A percentile compares a stretch with the other conserved stretches of the same genome.
phyloP scores from a whole-genome alignment of 768 basidiomycete genomes.

The Termitomyces sp. region DNA sequence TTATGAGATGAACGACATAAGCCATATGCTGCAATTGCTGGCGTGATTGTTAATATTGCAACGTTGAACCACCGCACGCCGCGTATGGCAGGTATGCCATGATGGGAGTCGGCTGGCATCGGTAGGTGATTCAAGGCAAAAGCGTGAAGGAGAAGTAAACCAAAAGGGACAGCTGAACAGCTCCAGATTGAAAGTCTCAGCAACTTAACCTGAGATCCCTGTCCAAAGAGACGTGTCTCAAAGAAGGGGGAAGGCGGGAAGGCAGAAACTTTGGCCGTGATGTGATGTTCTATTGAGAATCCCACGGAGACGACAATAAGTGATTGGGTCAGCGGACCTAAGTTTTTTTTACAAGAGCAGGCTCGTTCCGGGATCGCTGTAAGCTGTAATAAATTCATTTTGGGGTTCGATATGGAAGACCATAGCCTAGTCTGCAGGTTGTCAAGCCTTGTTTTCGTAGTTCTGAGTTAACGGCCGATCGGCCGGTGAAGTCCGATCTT shows the following conservation, averaged over 20 bases:
- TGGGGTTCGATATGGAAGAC: constrained; percentile 11
- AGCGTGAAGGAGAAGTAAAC: not conserved
- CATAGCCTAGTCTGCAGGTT: constrained; percentile 3
- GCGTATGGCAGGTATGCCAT: constrained; percentile 40
- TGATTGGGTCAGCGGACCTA: constrained; percentile 13
- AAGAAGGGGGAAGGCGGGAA: not conserved
- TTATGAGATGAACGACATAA: constrained; percentile 39
- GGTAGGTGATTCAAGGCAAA: not conserved
- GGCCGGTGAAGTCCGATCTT: constrained; percentile 5
- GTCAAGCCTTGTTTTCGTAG: not conserved
- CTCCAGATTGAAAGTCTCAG: not conserved
- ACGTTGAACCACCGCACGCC: constrained; percentile 78
- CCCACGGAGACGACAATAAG: constrained; percentile 8
- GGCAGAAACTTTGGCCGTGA: constrained; percentile 1
- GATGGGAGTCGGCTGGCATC: constrained; percentile 14
- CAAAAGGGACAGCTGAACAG: not conserved
- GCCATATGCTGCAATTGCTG: constrained; percentile 67
- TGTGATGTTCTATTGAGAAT: constrained; percentile 9
- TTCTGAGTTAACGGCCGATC: not conserved
- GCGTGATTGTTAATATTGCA: constrained; percentile 61
- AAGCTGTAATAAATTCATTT: constrained; percentile 1
- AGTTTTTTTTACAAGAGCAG: constrained; percentile 10
- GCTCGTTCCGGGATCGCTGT: constrained; percentile 16
- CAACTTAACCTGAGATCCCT: not conserved
- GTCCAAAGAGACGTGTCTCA: constrained; percentile 1